Conservation (phyloP, 2,329 filamentous ascomycete genomes). For the Aciculosporium take region DNA sequence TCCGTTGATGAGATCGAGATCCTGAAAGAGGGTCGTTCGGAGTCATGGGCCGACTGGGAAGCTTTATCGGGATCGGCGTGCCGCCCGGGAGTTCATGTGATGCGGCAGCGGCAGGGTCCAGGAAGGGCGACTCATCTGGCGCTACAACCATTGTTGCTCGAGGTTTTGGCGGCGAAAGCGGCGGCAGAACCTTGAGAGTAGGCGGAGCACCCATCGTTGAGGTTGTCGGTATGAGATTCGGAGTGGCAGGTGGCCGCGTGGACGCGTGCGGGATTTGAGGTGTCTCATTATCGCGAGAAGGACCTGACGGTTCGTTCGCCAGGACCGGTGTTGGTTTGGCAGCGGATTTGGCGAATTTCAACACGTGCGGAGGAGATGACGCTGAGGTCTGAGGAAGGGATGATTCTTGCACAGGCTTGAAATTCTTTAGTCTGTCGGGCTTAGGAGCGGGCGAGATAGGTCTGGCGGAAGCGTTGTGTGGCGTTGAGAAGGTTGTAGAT, state of each 20-base stretch:
- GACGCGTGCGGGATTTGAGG: conserved; percentile 12
- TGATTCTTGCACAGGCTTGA: conserved; percentile 24
- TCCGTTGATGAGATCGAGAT: conserved; percentile 31
- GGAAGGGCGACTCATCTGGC: conserved; percentile 29
- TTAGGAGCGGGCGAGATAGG: conserved; percentile 27
- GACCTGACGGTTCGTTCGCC: conserved; percentile 8
- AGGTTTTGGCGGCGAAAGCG: conserved; percentile 50
- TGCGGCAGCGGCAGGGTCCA: conserved; percentile 32
- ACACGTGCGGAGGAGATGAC: background rate
- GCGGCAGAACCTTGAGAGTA: conserved; percentile 54
- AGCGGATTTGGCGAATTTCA: conserved; percentile 8
- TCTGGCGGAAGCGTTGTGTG: conserved; percentile 15
- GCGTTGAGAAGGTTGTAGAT: conserved; percentile 8
- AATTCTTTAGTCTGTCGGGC: conserved; percentile 27
- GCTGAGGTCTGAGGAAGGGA: conserved; percentile 2
- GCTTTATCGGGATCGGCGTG: conserved; percentile 33
- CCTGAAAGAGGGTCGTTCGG: conserved; percentile 26
- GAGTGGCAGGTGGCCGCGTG: conserved; percentile 11
- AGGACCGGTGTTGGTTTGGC: conserved; percentile 15
- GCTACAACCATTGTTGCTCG: conserved; percentile 19
- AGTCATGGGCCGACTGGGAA: conserved; percentile 41
- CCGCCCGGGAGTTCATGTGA: conserved; percentile 26
- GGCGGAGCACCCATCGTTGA: conserved; percentile 40
- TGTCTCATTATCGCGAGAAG: conserved; percentile 11
- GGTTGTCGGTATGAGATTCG: conserved; percentile 12